Percentiles rank a stretch among this genome's conserved stretches.
These are phyloP conservation scores for Jamesozyma piceae DNA, from an alignment of 805 yeast genomes.

Conservation along the genomic window DNA sequence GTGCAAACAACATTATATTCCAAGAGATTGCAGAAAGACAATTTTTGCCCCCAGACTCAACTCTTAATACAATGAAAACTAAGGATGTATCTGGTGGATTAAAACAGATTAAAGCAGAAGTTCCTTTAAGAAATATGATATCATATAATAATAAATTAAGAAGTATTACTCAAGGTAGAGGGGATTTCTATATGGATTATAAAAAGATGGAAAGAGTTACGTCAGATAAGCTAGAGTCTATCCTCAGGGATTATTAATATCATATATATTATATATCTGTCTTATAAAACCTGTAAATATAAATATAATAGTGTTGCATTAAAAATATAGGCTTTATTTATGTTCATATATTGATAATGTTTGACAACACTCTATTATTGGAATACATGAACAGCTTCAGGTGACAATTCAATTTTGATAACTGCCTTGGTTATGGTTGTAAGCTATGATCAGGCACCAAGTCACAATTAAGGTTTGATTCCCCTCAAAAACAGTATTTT, in stretches of 20 bases:
- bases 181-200: constrained; percentile 70
- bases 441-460: too few species aligned
- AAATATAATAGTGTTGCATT: too few species aligned
- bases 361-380: too few species aligned
- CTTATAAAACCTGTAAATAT: too few species aligned
- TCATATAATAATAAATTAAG: constrained; percentile 75
- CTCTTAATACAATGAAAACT: constrained; percentile 25
- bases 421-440: too few species aligned
- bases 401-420: too few species aligned
- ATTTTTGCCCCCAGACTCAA: constrained; percentile 72
- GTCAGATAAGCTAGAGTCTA: constrained; percentile 37
- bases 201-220: constrained; percentile 62
- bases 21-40: constrained; percentile 48
- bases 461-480: too few species aligned
- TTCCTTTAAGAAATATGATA: constrained; percentile 83
- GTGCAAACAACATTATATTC: constrained; percentile 38
- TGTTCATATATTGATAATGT: too few species aligned
- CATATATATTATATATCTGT: too few species aligned
- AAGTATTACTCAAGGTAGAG: constrained; percentile 84
- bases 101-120: constrained; percentile 63
- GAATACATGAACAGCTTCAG: too few species aligned
- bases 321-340: too few species aligned
- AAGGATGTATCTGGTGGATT: constrained; percentile 9
- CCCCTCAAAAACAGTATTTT: too few species aligned
- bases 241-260: not conserved